phyloP scores from a whole-genome alignment of 805 yeast genomes.

The Pichia phayaonensis region DNA sequence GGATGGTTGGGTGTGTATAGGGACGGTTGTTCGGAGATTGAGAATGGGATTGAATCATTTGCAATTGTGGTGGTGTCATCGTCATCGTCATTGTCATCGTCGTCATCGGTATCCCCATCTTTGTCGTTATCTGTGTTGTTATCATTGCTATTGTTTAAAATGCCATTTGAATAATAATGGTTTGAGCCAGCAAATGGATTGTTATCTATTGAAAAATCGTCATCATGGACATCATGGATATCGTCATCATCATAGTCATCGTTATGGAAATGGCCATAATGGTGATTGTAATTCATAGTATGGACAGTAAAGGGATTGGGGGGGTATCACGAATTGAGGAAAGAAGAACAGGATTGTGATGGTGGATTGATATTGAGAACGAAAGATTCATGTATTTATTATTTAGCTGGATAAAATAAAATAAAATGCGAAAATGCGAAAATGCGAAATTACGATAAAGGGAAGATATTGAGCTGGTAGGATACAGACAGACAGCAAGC shows the following conservation, averaged over 20 bases:
- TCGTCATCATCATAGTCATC: not conserved
- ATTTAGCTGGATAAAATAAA: no score
- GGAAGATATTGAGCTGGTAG: no score
- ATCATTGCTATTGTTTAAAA: conserved; percentile 1
- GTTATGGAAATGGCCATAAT: not conserved
- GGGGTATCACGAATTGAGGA: no score
- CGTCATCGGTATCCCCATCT: not conserved
- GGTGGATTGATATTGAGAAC: no score
- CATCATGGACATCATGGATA: conserved; percentile 19
- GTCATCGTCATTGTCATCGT: not conserved
- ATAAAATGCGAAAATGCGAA: not conserved
- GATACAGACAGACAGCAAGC: no score
- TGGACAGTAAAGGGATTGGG: not conserved
- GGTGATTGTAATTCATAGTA: not conserved
- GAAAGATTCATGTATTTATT: no score
- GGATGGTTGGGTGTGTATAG: not conserved
- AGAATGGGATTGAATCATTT: not conserved
- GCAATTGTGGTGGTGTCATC: not conserved
- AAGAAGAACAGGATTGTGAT: no score
- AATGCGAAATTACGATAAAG: no score
- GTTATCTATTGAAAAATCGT: conserved; percentile 28
- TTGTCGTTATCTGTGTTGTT: not conserved
- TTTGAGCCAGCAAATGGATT: conserved; percentile 31
- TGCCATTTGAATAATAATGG: conserved; percentile 25
- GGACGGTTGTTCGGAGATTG: conserved; percentile 3